phyloP scores from a whole-genome alignment of 345 rosid species.

The Eucalyptus guilfoylei region DNA sequence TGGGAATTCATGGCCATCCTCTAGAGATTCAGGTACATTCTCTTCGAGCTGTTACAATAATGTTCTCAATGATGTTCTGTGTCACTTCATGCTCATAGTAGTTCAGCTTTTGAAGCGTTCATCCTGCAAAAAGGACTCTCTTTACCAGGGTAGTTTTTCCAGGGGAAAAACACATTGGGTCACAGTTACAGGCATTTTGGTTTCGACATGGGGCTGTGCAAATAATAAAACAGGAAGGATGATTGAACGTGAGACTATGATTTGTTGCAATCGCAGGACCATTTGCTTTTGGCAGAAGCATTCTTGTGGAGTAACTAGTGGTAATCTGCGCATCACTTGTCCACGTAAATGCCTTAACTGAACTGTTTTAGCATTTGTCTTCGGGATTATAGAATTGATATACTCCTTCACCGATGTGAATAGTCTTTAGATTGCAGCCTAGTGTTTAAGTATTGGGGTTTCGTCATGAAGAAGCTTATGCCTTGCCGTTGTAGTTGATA shows the following conservation, averaged over 20 bases:
- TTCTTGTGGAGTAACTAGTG: not conserved
- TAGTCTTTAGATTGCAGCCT: not conserved
- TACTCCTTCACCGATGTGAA: not conserved
- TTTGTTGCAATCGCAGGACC: not conserved
- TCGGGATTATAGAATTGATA: not conserved
- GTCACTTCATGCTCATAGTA: not conserved
- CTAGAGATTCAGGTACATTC: conserved; percentile 69
- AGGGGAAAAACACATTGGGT: not conserved
- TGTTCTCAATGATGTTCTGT: not conserved
- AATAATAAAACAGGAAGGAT: not conserved
- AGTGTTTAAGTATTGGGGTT: not conserved
- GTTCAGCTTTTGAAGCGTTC: not conserved
- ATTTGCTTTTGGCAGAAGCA: not conserved
- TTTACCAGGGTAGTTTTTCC: not conserved
- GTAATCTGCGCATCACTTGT: not conserved
- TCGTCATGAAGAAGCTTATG: not conserved
- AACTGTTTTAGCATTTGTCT: not conserved
- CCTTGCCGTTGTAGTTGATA: not conserved
- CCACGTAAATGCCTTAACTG: not conserved
- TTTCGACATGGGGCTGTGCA: not conserved
- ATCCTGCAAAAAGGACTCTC: not conserved
- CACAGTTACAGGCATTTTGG: not conserved
- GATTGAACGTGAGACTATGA: not conserved
- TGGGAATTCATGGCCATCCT: conserved; percentile 97
- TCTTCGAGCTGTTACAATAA: not conserved